Evolutionary conservation across 2,329 filamentous ascomycete species (phyloP).

Genomic region (Arthrobotrys entomopaga): DNA sequence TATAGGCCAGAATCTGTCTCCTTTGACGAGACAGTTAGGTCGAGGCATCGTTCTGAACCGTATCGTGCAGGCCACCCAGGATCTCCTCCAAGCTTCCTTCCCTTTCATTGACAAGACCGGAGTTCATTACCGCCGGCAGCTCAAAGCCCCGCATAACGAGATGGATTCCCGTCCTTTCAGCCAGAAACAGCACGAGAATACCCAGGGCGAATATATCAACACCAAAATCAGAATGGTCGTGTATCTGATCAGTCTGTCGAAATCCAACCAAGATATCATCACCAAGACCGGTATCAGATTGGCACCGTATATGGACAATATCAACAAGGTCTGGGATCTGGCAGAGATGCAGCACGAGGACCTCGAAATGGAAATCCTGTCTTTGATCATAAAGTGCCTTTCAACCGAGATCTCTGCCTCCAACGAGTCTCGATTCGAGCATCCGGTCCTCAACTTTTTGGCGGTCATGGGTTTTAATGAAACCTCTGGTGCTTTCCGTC

Average conservation of each 20-base stretch:
- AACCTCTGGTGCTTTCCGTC: too few relatives aligned
- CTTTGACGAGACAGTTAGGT: conserved; percentile 12
- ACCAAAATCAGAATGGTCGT: conserved; percentile 12
- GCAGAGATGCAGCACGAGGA: background rate
- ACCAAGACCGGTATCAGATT: background rate
- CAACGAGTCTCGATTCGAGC: background rate
- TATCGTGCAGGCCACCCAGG: background rate
- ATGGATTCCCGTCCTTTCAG: conserved; percentile 8
- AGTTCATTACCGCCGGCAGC: background rate
- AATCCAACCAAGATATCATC: background rate
- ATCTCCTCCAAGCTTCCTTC: conserved; percentile 1
- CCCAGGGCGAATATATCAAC: conserved; percentile 6
- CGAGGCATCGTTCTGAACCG: background rate
- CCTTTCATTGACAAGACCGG: conserved; percentile 9
- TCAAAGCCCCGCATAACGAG: conserved; percentile 1
- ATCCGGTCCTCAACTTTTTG: conserved; percentile 29
- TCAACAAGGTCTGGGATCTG: background rate
- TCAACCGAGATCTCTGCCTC: conserved; percentile 1
- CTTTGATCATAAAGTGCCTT: background rate
- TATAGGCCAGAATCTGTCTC: background rate
- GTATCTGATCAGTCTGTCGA: conserved; percentile 13
- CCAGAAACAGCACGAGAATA: background rate
- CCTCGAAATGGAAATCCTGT: background rate
- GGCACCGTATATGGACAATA: background rate
- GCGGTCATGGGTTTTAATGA: too few relatives aligned